phyloP scores from a whole-genome alignment of 768 basidiomycete species.

The Lentinula edodes region DNA sequence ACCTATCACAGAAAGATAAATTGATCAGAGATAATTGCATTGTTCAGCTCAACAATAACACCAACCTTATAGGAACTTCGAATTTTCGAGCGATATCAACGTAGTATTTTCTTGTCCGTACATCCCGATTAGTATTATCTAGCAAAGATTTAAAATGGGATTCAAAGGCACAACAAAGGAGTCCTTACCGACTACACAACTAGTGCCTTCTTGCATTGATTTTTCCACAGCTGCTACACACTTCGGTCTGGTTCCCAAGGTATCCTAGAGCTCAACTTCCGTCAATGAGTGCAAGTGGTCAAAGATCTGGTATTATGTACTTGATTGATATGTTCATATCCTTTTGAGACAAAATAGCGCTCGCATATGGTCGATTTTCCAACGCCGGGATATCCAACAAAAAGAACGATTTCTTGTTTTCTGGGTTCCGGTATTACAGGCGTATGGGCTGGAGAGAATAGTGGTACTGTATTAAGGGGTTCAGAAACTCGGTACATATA shows the following conservation, averaged over 20 bases:
- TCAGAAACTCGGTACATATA: background rate
- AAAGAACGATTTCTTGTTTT: conserved; percentile 40
- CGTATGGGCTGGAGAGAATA: conserved; percentile 42
- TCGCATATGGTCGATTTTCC: conserved; percentile 85
- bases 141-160: background rate
- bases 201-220: conserved; percentile 47
- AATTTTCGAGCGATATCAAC: conserved; percentile 57
- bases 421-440: conserved; percentile 38
- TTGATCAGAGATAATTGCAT: no score
- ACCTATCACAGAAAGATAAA: conserved; percentile 31
- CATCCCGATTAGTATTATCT: conserved; percentile 90
- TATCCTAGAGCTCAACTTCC: conserved; percentile 35
- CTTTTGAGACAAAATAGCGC: conserved; percentile 56
- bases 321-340: conserved; percentile 84
- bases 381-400: conserved; percentile 48
- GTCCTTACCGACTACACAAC: conserved; percentile 73
- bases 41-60: background rate
- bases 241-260: conserved; percentile 63
- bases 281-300: background rate
- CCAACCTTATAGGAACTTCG: conserved; percentile 51
- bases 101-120: conserved; percentile 63
- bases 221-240: conserved; percentile 65
- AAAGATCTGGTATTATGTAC: background rate
- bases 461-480: conserved; percentile 37
- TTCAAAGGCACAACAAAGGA: background rate